Evolutionary conservation across 441 rosid species (phyloP).

Genomic region (Melianthus villosus): DNA sequence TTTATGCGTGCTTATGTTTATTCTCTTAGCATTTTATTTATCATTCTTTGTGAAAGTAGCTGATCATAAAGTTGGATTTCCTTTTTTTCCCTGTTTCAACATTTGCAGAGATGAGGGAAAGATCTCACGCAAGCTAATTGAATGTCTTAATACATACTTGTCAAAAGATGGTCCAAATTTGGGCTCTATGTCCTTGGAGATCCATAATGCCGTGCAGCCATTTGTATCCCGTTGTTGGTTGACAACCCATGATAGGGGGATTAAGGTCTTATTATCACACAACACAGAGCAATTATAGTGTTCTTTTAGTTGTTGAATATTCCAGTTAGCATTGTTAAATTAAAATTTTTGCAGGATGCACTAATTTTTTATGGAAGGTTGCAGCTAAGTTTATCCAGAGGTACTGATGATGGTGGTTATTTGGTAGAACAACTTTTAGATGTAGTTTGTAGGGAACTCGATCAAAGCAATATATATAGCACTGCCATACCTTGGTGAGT

Average conservation of each 20-base stretch:
- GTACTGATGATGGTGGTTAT: constrained; percentile 32
- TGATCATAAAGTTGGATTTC: constrained; percentile 8
- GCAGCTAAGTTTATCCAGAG: constrained; percentile 59
- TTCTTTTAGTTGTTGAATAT: constrained; percentile 7
- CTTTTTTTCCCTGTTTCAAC: constrained; percentile 7
- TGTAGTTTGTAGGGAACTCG: constrained; percentile 69
- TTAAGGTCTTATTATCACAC: constrained; percentile 39
- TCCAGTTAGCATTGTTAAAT: neutral
- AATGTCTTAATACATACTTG: constrained; percentile 66
- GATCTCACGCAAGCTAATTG: constrained; percentile 77
- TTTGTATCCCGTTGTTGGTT: constrained; percentile 61
- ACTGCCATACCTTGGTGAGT: constrained; percentile 33
- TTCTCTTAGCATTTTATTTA: constrained; percentile 6
- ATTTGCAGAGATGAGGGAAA: constrained; percentile 79
- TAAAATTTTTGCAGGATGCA: constrained; percentile 40
- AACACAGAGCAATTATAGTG: constrained; percentile 2
- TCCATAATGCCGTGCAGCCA: constrained; percentile 47
- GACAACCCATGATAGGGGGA: constrained; percentile 56
- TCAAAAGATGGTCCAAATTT: constrained; percentile 82
- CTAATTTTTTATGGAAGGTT: constrained; percentile 55
- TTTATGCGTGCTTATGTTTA: constrained; percentile 1
- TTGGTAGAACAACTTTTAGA: constrained; percentile 71
- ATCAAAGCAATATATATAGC: constrained; percentile 44
- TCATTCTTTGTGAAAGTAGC: constrained; percentile 7
- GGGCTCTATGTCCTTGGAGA: constrained; percentile 43